Evolutionary conservation across 2,329 filamentous ascomycete genomes (phyloP).

Genomic region (Ciborinia camelliae): DNA sequence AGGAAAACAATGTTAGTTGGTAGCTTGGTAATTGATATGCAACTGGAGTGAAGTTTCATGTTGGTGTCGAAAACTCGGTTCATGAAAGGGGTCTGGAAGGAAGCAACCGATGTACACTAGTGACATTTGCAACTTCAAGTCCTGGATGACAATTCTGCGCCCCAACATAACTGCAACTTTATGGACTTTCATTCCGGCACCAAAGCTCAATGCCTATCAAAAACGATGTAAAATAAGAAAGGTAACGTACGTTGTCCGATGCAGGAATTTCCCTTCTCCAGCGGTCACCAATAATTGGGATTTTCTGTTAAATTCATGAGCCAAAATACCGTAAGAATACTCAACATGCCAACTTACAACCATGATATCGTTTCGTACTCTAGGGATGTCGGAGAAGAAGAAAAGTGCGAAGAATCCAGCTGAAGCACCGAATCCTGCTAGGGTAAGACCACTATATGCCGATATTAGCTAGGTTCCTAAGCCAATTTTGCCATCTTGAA

Average conservation of each 20-base stretch:
- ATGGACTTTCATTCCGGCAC: neutral
- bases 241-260: constrained; percentile 60
- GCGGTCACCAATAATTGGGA: constrained; percentile 51
- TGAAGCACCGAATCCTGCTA: constrained; percentile 55
- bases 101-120: constrained; percentile 5
- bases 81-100: neutral
- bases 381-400: constrained; percentile 61
- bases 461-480: constrained; percentile 14
- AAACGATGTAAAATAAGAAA: neutral
- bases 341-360: constrained; percentile 42
- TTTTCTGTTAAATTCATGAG: constrained; percentile 43
- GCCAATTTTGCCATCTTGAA: neutral
- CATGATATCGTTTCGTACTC: constrained; percentile 57
- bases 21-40: neutral
- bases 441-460: constrained; percentile 47
- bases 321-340: neutral
- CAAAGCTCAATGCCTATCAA: too few relatives aligned
- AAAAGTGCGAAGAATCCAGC: constrained; percentile 53
- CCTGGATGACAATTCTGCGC: neutral
- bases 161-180: neutral
- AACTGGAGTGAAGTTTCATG: neutral
- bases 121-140: neutral
- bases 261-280: constrained; percentile 54
- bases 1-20: neutral
- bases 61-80: neutral